Evolutionary conservation across 2,329 filamentous ascomycete species (phyloP), one percentile per base, ranked within the genome.

Genomic region (Alternaria viburni): DNA sequence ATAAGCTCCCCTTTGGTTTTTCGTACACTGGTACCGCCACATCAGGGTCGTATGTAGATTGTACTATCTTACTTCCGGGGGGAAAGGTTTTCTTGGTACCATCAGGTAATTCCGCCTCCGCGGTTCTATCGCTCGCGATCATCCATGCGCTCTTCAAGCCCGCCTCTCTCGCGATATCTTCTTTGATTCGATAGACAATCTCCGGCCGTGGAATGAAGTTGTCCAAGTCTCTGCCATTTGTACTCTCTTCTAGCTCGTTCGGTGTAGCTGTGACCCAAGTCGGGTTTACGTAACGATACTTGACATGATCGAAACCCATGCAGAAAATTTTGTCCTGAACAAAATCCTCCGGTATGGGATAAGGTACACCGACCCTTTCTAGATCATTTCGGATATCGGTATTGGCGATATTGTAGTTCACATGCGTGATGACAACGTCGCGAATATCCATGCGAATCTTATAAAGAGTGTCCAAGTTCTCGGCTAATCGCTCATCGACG

Each of bases 401-500:
- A 17, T 41, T 41, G 36, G 36, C 36, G n/a, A 41, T 41, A 41
- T 3, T 41, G 36, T 41, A 41, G n/a, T 41, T 41, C 5, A 3
- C 36, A 41, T 41, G n/a, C 15, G 15, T 17, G 36, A 41, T 41
- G n/a, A 41, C 36, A 17, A 41, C 9, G n/a, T 41, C 36, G 36
- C 6, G 54, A 15, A 64, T 55, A 32, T 62, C 61, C 17, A 68
- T 59, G 9, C 63, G 57, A 15, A 68, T 58, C 57, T 68, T 68
- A 17, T 50, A 63, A 3, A 66, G 23, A 15, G 62, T 59, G 26
- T 66, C 26, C 1, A 26, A 46, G 30, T 56, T 66, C 25, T 68
- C 65, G 11, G 63, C 65, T n/a, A 54, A 11, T 5, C 57, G 46
- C 25, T 55, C 17, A 36, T 63, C 60, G n/a, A 68, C 57, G 4